Base-by-base conservation (phyloP, 139 green algal species). In the Coccomyxa sp. region DNA sequence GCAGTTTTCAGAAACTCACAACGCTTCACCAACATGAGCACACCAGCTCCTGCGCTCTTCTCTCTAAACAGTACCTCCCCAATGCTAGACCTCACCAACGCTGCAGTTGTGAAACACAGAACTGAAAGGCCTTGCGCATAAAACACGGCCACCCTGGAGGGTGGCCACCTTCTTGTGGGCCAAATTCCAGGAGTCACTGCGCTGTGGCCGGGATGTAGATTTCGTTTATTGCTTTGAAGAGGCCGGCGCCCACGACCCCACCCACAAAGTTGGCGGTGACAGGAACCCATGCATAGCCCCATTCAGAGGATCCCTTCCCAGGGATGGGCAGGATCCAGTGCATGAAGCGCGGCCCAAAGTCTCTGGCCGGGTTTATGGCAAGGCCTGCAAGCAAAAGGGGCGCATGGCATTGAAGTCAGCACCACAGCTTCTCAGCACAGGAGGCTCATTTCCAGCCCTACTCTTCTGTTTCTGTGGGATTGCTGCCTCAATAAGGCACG, bases 251-350 rank as follows among this genome's bases (percentile, higher is more conserved):
- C 1, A 25, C 63, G 7, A 71, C 18, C 1, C 63, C 63, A 9
- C 63, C 63, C 63, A 71, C 63, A 25, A 71, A 71, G 18, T 25
- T 25, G 21, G 18, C 63, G 1, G 63, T 71, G 63, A 71, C 75
- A 27, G 74, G 28, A 28, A 79, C 32, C 75, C 75, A 79, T 11
- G 81, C 83, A 66, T 93, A 93, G 31, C 68, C 13, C 86, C 87
- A 92, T 58, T 93, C 87, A 13, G 80, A 87, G 66, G 58, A 80
- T 17, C 85, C 85, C 87, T 93, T 93, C 23, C 79, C 82, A 13
- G 88, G 81, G 38, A 94, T 93, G 38, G 91, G 91, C 76, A 94
- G 83, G 27, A 92, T 27, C 57, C 57, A 86, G 76, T 93, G 91
- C 11, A 86, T 88, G 0, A 94, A 31, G 32, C 91, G 85, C 38